Evolutionary conservation across 2,329 filamentous ascomycete genomes (phyloP).

Genomic region (Fusarium subtropicale): DNA sequence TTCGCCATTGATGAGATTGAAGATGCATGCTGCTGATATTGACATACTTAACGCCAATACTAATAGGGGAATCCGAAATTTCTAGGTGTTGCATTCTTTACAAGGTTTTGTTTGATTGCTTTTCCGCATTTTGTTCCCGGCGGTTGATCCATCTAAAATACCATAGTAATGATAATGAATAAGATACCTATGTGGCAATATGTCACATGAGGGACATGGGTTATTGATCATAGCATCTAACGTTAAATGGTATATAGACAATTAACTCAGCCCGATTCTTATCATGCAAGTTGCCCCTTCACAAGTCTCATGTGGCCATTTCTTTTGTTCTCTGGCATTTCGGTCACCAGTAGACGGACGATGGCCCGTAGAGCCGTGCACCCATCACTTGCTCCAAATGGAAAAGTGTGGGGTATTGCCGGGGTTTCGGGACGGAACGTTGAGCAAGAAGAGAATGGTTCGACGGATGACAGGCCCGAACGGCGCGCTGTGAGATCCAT

Average conservation of each 20-base stretch:
- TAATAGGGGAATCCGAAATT: conserved; percentile 3
- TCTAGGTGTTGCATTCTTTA: not conserved
- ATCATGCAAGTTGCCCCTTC: conserved; percentile 14
- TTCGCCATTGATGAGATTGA: conserved; percentile 7
- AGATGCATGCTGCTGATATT: not conserved
- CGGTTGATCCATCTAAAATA: not conserved
- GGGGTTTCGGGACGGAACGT: conserved; percentile 47
- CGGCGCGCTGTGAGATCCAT: conserved; percentile 43
- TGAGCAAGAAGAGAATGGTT: conserved; percentile 33
- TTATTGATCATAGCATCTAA: not conserved
- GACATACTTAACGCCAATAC: not conserved
- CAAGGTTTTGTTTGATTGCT: not conserved
- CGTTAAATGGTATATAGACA: not conserved
- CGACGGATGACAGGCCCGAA: conserved; percentile 48
- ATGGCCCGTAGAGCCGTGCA: conserved; percentile 43
- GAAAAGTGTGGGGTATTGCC: conserved; percentile 42
- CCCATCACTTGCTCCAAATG: conserved; percentile 32
- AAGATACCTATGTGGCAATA: conserved; percentile 2
- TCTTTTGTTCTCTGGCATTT: conserved; percentile 2
- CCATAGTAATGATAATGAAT: not conserved
- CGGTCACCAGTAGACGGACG: conserved; percentile 16
- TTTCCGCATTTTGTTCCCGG: not conserved
- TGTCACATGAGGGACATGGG: conserved; percentile 14
- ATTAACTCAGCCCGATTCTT: not conserved
- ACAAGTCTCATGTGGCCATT: conserved; percentile 7